Base-by-base conservation (phyloP, 345 rosid genomes). In the Hibiscus tridactylites region DNA sequence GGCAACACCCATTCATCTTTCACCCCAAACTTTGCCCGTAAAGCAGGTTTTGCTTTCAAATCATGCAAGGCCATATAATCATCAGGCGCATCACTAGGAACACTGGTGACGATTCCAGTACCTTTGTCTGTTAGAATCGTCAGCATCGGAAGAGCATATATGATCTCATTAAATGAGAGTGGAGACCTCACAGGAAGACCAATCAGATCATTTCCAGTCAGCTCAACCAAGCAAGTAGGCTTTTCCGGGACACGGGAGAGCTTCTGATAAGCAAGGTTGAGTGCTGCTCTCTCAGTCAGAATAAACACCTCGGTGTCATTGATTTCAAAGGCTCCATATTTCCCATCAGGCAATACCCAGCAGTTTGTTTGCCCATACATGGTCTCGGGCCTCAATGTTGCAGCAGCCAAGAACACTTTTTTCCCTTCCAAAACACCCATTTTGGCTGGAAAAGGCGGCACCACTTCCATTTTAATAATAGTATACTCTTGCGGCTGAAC, bases 341-440 rank as follows among this genome's bases (percentile, higher is more conserved):
- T 82, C 42, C 98, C 98, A 78, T 91, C 93, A 29, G 98, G 98
- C 71, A 91, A 79, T 10, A 91, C 96, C 98, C 98, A 94, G 17
- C 95, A 96, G 76, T 94, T 94, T 68, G 98, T 94, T 73, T 91
- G 97, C 54, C 97, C 98, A 37, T 88, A 94, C 98, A 94, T 87
- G 46, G 97, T 94, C 88, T 94, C 97, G 0, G 98, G 98, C 78
- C 98, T 90, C 89, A 91, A 60, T 9, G 98, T 91, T 72, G 93
- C 97, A 58, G 96, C 96, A 65, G 83, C 97, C 80, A 94, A 77
- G 78, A 82, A 94, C 68, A 91, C 90, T 50, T 74, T 88, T 80
- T 77, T 91, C 24, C 97, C 95, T 80, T 90, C 87, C 69, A 94
- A 74, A 75, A 83, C 81, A 17, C 77, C 86, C 63, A 91, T 74